Evolutionary conservation across 75 land plant genomes (phyloP).

Genomic region (Azolla pinnata): DNA sequence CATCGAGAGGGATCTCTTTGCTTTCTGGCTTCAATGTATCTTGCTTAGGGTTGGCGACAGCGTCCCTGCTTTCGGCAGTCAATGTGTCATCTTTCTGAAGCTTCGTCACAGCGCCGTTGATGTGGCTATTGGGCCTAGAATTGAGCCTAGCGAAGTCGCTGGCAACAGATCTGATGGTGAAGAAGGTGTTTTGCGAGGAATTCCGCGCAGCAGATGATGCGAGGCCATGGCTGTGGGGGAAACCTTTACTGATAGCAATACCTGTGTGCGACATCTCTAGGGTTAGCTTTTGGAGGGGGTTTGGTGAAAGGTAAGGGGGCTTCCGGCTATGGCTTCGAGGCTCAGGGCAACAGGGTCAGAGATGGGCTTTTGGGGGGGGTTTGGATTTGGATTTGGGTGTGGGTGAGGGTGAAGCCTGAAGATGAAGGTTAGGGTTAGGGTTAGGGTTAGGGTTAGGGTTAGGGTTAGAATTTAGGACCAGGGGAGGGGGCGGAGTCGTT

Average conservation of each 20-base stretch:
- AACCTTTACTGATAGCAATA: background rate
- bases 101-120: background rate
- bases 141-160: background rate
- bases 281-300: background rate
- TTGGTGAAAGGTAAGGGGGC: background rate
- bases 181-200: background rate
- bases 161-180: background rate
- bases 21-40: slow-evolving; percentile 28
- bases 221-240: background rate
- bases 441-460: no score
- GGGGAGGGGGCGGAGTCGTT: no score
- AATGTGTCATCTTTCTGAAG: background rate
- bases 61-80: background rate
- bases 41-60: background rate
- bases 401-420: no score
- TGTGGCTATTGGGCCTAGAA: background rate
- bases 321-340: background rate
- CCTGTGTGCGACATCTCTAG: background rate
- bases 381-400: no score
- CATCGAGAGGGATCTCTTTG: slow-evolving; percentile 55
- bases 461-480: no score
- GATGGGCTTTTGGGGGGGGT: background rate
- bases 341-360: background rate
- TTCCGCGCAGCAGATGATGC: background rate
- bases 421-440: no score